Conservation (phyloP, 768 basidiomycete genomes). For the Leucocoprinus leucothites region DNA sequence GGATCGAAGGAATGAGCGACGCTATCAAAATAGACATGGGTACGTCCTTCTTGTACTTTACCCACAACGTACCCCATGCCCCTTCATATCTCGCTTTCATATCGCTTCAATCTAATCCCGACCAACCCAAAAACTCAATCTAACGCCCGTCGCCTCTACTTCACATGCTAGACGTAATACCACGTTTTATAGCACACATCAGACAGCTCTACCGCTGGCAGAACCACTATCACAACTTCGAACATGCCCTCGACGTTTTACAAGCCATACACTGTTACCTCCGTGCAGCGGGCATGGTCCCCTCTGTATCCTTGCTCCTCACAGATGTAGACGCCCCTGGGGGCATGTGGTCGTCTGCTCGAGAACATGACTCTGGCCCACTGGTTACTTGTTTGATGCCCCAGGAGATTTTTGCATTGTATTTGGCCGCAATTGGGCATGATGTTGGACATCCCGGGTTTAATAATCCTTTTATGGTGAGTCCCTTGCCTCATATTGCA, state of each 20-base stretch:
- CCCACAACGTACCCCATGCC: slow-evolving; percentile 17
- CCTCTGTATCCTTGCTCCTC: slow-evolving; percentile 67
- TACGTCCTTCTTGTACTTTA: slow-evolving; percentile 31
- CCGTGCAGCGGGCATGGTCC: slow-evolving; percentile 73
- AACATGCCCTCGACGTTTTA: slow-evolving; percentile 94
- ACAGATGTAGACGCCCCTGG: slow-evolving; percentile 30
- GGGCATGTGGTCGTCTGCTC: slow-evolving; percentile 37
- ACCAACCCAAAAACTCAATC: neutral
- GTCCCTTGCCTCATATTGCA: slow-evolving; percentile 22
- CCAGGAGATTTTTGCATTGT: slow-evolving; percentile 79
- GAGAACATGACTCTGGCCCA: slow-evolving; percentile 33
- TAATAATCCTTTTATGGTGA: slow-evolving; percentile 90
- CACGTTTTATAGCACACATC: slow-evolving; percentile 80
- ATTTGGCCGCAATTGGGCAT: slow-evolving; percentile 93
- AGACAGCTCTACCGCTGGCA: slow-evolving; percentile 85
- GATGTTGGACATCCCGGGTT: slow-evolving; percentile 97
- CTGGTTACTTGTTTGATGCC: slow-evolving; percentile 48
- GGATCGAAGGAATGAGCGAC: slow-evolving; percentile 70
- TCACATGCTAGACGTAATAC: slow-evolving; percentile 59
- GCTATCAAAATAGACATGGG: slow-evolving; percentile 56
- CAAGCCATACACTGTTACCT: slow-evolving; percentile 91
- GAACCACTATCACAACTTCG: slow-evolving; percentile 97
- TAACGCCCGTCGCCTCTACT: slow-evolving; percentile 10
- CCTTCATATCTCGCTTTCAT: slow-evolving; percentile 5
- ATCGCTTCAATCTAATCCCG: neutral